These are phyloP conservation scores for Austroboletus olivaceoglutinosus DNA, from an alignment of 1,284 basidiomycete species.

Conservation along the genomic window DNA sequence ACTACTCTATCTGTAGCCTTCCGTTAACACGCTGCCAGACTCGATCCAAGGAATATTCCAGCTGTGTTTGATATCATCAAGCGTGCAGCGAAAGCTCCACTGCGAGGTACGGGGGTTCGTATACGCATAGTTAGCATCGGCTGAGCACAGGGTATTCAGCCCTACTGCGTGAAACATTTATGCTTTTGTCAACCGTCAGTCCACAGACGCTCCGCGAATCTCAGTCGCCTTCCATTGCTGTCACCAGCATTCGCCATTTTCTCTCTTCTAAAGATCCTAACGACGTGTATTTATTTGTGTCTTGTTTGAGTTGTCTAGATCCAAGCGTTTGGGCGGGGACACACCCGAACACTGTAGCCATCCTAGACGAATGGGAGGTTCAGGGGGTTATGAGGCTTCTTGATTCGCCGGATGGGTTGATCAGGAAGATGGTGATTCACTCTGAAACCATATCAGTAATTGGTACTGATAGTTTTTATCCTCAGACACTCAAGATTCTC, in stretches of 20 bases:
- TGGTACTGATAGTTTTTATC: slow-evolving; percentile 13
- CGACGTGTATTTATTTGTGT: slow-evolving; percentile 62
- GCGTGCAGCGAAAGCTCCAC: slow-evolving; percentile 28
- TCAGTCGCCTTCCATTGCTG: slow-evolving; percentile 35
- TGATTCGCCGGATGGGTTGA: slow-evolving; percentile 54
- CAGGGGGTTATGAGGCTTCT: slow-evolving; percentile 64
- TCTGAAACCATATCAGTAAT: not conserved
- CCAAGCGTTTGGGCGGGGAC: slow-evolving; percentile 66
- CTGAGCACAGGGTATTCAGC: slow-evolving; percentile 29
- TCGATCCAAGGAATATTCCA: slow-evolving; percentile 23
- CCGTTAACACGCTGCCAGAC: slow-evolving; percentile 30
- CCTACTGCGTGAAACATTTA: slow-evolving; percentile 50
- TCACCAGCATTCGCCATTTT: slow-evolving; percentile 52
- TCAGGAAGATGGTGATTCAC: slow-evolving; percentile 54
- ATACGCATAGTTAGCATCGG: not conserved
- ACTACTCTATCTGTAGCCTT: slow-evolving; percentile 11
- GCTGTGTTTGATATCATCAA: slow-evolving; percentile 44
- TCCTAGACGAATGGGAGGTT: slow-evolving; percentile 67
- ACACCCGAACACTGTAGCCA: slow-evolving; percentile 42
- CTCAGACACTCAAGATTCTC: slow-evolving; percentile 57
- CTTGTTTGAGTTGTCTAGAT: slow-evolving; percentile 58
- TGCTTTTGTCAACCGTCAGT: slow-evolving; percentile 39
- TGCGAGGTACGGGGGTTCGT: slow-evolving; percentile 33
- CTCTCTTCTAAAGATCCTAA: slow-evolving; percentile 56
- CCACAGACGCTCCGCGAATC: slow-evolving; percentile 31